phyloP scores from a whole-genome alignment of 2,329 filamentous ascomycete genomes.

The Ophiostoma novo-ulmi region DNA sequence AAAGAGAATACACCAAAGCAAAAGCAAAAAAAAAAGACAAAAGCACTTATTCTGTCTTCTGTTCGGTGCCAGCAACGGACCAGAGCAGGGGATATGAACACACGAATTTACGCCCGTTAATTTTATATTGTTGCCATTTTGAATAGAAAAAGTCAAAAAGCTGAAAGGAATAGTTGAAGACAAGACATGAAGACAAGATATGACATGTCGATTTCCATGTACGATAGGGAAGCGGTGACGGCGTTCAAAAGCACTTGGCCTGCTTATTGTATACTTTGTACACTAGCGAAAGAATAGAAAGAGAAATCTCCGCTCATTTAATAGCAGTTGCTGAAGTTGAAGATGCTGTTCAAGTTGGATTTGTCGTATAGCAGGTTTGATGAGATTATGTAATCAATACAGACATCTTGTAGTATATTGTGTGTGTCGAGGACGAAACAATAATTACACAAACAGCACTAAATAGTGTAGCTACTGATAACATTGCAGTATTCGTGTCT shows the following conservation, averaged over 20 bases:
- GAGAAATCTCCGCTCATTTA: neutral
- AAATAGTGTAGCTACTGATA: neutral
- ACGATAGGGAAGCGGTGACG: neutral
- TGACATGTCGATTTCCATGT: neutral
- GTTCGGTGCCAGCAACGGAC: neutral
- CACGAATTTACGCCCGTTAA: constrained; percentile 15
- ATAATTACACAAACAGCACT: neutral
- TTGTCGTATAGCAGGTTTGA: neutral
- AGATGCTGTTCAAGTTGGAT: neutral
- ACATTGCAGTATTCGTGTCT: neutral
- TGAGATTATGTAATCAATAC: neutral
- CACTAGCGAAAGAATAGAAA: neutral
- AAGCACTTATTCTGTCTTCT: constrained; percentile 4
- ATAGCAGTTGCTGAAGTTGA: neutral
- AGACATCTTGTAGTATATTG: neutral
- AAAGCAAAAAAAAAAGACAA: neutral
- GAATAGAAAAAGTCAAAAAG: neutral
- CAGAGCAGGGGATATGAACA: neutral
- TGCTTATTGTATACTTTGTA: neutral
- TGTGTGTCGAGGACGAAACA: neutral
- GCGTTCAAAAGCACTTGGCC: neutral
- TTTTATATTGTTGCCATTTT: constrained; percentile 11
- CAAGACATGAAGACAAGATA: neutral
- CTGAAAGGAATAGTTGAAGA: neutral
- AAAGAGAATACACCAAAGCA: neutral